phyloP scores from a whole-genome alignment of 768 basidiomycete genomes.

The Rhodotorula babjevae region DNA sequence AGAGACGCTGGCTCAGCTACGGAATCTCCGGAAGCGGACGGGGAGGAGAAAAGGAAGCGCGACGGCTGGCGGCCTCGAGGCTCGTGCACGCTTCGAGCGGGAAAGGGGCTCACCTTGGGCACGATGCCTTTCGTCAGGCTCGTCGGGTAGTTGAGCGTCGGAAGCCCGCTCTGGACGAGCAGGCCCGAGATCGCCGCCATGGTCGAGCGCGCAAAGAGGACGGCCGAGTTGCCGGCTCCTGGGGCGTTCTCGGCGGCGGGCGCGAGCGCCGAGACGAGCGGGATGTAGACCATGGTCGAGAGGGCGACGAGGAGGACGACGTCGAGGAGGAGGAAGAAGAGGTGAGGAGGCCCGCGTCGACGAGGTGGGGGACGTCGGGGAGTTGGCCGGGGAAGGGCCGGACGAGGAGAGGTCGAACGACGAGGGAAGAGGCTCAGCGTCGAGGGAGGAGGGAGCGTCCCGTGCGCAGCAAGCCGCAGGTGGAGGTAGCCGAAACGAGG shows the following conservation, averaged over 20 bases:
- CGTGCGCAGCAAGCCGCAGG: no score
- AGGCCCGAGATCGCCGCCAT: neutral
- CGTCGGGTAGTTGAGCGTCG: neutral
- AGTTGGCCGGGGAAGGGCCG: no score
- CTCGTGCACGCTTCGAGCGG: neutral
- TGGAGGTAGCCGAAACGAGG: no score
- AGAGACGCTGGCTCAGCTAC: no score
- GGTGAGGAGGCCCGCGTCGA: no score
- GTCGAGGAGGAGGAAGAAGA: neutral
- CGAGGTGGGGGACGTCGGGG: no score
- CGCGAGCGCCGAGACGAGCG: neutral
- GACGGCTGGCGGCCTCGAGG: no score
- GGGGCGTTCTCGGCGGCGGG: neutral
- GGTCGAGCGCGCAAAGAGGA: slow-evolving; percentile 12
- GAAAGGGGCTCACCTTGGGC: slow-evolving; percentile 7
- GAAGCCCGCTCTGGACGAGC: neutral
- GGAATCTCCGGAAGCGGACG: no score
- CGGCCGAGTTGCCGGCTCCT: neutral
- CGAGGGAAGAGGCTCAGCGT: no score
- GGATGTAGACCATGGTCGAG: slow-evolving; percentile 12
- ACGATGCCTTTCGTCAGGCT: slow-evolving; percentile 6
- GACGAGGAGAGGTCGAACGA: no score
- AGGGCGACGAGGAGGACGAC: neutral
- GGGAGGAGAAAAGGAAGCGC: no score
- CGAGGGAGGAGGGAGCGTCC: no score